A percentile compares a stretch with the other conserved stretches of the same genome.
phyloP scores from a whole-genome alignment of 805 yeast species.

The Lachancea thermotolerans region DNA sequence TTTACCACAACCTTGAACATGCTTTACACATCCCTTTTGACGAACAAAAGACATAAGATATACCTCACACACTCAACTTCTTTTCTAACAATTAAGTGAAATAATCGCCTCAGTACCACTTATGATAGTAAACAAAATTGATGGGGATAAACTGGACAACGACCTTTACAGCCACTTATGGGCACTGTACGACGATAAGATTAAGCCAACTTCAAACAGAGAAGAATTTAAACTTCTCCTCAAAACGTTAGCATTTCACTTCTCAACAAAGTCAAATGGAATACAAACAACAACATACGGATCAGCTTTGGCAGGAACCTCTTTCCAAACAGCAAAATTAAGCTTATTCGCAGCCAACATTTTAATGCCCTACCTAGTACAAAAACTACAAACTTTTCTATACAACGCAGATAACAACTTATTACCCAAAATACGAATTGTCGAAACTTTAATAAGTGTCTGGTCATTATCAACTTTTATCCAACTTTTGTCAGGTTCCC shows the following conservation, averaged over 20 bases:
- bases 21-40: no score
- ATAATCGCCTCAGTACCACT: not conserved
- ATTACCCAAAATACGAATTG: not conserved
- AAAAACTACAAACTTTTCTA: conserved; percentile 4
- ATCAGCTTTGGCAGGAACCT: conserved; percentile 15
- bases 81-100: no score
- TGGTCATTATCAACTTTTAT: conserved; percentile 5
- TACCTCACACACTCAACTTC: no score
- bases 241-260: conserved; percentile 17
- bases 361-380: conserved; percentile 11
- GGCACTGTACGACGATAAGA: conserved; percentile 3
- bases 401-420: not conserved
- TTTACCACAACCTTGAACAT: no score
- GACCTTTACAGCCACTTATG: conserved; percentile 17
- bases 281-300: conserved; percentile 12
- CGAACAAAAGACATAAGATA: no score
- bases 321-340: conserved; percentile 11
- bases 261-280: conserved; percentile 10
- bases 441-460: not conserved
- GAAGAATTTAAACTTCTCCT: conserved; percentile 19
- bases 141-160: conserved; percentile 16
- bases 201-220: conserved; percentile 6
- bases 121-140: conserved; percentile 20
- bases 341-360: conserved; percentile 15
- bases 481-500: conserved; percentile 3